These are phyloP conservation scores for Annulohypoxylon stygium DNA, from an alignment of 495 filamentous ascomycete genomes.

Conservation along the genomic window DNA sequence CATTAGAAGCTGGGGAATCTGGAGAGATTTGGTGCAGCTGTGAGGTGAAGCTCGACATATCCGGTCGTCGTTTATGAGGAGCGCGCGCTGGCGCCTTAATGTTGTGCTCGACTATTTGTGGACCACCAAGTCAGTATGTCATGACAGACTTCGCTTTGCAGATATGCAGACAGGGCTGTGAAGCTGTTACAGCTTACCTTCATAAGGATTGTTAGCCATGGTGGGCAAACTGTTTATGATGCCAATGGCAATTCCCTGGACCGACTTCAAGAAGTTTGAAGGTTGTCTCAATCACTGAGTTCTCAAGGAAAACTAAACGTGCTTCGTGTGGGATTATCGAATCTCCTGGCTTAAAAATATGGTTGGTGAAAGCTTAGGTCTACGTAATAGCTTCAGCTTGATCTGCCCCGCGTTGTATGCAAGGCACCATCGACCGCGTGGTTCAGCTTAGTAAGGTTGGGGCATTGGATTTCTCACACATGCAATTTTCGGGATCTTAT, in stretches of 20 bases:
- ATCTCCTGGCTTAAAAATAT: conserved; percentile 14
- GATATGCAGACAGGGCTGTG: conserved; percentile 30
- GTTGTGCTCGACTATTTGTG: conserved; percentile 84
- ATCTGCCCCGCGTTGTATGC: conserved; percentile 24
- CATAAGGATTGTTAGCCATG: conserved; percentile 62
- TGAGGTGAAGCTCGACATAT: conserved; percentile 90
- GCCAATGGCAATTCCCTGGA: conserved; percentile 4
- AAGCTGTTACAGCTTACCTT: conserved; percentile 50
- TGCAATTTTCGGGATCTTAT: neutral
- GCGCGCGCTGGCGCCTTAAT: conserved; percentile 62
- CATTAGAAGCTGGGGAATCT: conserved; percentile 37
- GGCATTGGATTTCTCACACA: neutral
- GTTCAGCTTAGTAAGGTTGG: neutral
- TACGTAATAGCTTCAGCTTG: conserved; percentile 33
- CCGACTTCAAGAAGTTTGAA: neutral
- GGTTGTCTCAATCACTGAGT: neutral
- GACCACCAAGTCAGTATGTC: neutral
- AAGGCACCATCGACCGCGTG: conserved; percentile 38
- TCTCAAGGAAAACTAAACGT: neutral
- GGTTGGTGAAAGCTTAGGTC: conserved; percentile 18
- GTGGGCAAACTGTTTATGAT: conserved; percentile 29
- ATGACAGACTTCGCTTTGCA: conserved; percentile 5
- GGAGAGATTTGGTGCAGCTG: conserved; percentile 75
- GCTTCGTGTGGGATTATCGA: neutral
- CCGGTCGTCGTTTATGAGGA: conserved; percentile 73